Evolutionary conservation across 78 protist species (phyloP), one percentile per base, ranked within the genome.

Genomic region (Thecamonas trahens): DNA sequence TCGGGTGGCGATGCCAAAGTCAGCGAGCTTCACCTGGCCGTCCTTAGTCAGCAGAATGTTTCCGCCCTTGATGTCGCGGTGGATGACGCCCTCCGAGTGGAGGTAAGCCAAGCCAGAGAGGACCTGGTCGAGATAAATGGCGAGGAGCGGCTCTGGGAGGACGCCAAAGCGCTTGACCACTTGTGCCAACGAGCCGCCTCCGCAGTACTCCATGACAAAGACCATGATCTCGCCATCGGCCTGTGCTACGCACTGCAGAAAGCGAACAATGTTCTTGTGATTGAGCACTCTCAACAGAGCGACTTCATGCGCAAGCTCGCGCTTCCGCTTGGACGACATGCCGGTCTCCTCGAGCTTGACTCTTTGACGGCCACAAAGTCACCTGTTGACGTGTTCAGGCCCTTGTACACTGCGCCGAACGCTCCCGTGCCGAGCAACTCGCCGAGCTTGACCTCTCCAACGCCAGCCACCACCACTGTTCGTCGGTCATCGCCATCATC

Each of bases 351-450:
- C 49, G 47, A 1, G 18, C 78, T 39, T 14, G 70, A 60, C 49
- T 54, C 45, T 29, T 77, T 77, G 38, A 77, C 24, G 32, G 83
- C 83, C 22, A 50, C 74, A 13, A 77, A 71, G 35, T 60, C 38
- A 31, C 83, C 83, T 11, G 17, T 49, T 44, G 4, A 49, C 29
- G 13, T 28, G 54, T 77, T 44, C 37, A 77, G 60, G 0, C 68
- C 83, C 7, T 13, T 8, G 40, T 37, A 60, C 9, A 60, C 65
- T n/a, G 40, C 9, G 18, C 65, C 65, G 22, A 35, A 9, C 18
- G 32, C 65, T 13, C 65, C 65, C 24, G 5, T 60, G 35, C 65
- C 65, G 47, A 60, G 5, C 8, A 8, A 29, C 37, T 60, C 65
- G 14, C 55, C 55, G 20, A 66, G 62, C 17, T 47, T n/a, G n/a